Evolutionary conservation across 2,329 filamentous ascomycete species (phyloP), one percentile per base, ranked within the genome.

Genomic region (Cordyceps fumosorosea): DNA sequence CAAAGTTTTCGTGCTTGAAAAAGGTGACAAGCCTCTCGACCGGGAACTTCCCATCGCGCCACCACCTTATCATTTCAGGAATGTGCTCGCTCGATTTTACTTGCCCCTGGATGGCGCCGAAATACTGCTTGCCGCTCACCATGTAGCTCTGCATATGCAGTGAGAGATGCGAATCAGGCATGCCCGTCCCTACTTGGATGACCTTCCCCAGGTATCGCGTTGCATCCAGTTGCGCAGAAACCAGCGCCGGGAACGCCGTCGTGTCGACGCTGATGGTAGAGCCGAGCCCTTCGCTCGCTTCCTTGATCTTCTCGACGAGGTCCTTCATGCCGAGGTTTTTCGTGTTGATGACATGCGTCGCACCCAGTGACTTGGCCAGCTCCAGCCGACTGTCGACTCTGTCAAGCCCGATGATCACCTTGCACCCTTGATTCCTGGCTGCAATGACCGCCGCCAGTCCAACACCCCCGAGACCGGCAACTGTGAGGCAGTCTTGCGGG

Each of bases 201-300:
- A 82, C 73, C 64, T 78, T 78, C 1, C 80, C 81, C 62, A 74
- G 74, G 34, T 76, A 75, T 14, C 77, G 70, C 5, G 79, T 75
- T 40, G 75, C 74, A 2, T 77, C 71, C 2, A 81, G 64, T 1
- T 74, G 75, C 3, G 76, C 76, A 10, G 76, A 70, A 18, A 82
- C 59, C 2, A 68, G 58, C 69, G 62, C 82, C 64, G 45, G 74
- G 63, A 44, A 75, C 0, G 79, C 82, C 1, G 79, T 83, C 0
- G 80, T 82, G 60, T 84, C 81, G 56, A 84, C 73, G 5, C 74
- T 74, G 40, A 81, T 71, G 2, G 75, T 77, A 0, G 78, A 73
- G 0, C 81, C 80, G 0, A 74, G 69, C 6, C 81, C 75, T 37
- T 78, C 79, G 0, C 80, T 77, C 5, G 77, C 80, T 26, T 67